Conservation (phyloP, 257 asterid species). For the Gynochthodes officinalis region DNA sequence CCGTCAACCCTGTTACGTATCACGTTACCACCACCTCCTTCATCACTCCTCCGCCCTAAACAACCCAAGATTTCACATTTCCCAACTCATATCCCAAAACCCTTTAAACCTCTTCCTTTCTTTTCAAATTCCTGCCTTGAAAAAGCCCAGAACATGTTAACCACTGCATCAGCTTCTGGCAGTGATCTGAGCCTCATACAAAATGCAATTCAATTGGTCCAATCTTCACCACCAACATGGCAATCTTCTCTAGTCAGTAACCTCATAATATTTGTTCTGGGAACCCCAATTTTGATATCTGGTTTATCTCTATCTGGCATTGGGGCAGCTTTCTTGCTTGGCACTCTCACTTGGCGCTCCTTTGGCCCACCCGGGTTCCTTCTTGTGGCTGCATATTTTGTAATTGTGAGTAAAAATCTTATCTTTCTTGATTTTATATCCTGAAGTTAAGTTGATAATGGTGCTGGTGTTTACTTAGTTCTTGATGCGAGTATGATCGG, state of each 20-base stretch:
- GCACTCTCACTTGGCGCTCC: conserved; percentile 91
- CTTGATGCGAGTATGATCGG: background rate
- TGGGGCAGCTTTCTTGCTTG: conserved; percentile 87
- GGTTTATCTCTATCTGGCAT: conserved; percentile 85
- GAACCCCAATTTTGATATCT: conserved; percentile 68
- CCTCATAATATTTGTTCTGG: conserved; percentile 48
- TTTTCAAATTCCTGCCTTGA: conserved; percentile 27
- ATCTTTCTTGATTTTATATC: conserved; percentile 1
- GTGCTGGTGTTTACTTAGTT: background rate
- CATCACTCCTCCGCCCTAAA: conserved; percentile 10
- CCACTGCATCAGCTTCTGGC: conserved; percentile 31
- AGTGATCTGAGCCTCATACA: conserved; percentile 52
- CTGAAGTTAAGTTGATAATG: background rate
- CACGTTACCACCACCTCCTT: conserved; percentile 11
- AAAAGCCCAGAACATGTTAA: conserved; percentile 18
- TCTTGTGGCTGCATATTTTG: conserved; percentile 77
- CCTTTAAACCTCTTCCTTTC: conserved; percentile 23
- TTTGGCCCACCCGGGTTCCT: conserved; percentile 73
- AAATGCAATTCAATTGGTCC: conserved; percentile 50
- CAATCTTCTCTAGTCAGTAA: conserved; percentile 66
- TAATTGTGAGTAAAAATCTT: conserved; percentile 55
- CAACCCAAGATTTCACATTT: conserved; percentile 17
- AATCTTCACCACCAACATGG: conserved; percentile 83
- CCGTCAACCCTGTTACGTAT: conserved; percentile 15
- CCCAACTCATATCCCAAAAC: conserved; percentile 19